Evolutionary conservation across 352 stramenopile species (phyloP).

Genomic region (Phytophthora brassicae): DNA sequence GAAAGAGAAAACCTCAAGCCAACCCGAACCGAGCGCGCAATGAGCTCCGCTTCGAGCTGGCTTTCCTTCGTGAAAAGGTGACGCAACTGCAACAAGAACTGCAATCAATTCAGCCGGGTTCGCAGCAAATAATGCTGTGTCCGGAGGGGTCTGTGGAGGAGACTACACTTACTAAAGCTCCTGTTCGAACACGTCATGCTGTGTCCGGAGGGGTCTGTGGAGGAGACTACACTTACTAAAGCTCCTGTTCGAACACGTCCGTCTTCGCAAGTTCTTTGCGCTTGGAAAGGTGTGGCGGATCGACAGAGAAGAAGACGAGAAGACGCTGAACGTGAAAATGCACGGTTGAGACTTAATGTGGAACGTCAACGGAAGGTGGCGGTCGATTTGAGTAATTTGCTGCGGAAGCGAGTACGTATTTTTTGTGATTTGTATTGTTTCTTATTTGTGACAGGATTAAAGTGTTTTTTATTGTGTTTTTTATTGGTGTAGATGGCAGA

Average conservation of each 20-base stretch:
- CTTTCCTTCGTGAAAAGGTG: constrained; percentile 74
- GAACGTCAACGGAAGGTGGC: constrained; percentile 37
- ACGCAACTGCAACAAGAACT: constrained; percentile 61
- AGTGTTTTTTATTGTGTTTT: constrained; percentile 1
- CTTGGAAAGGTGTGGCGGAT: constrained; percentile 33
- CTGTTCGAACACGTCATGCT: constrained; percentile 9
- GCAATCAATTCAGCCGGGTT: constrained; percentile 28
- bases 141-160: background rate
- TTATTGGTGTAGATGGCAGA: constrained; percentile 24
- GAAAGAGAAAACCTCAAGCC: constrained; percentile 32
- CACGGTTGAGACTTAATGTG: constrained; percentile 39
- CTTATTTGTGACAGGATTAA: too few species aligned
- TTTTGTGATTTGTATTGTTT: background rate
- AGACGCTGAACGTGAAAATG: constrained; percentile 42
- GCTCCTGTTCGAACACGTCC: constrained; percentile 9
- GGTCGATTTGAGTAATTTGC: constrained; percentile 27
- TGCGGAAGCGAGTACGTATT: constrained; percentile 18
- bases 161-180: background rate
- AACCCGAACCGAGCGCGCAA: constrained; percentile 36
- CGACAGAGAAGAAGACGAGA: constrained; percentile 37
- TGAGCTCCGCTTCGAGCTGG: constrained; percentile 59
- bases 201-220: constrained; percentile 14
- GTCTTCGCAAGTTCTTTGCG: constrained; percentile 28
- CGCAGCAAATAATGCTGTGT: constrained; percentile 18
- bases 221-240: constrained; percentile 1